Evolutionary conservation across 164 flowering plant genomes (phyloP).

Genomic region (Vitis rotundifolia): DNA sequence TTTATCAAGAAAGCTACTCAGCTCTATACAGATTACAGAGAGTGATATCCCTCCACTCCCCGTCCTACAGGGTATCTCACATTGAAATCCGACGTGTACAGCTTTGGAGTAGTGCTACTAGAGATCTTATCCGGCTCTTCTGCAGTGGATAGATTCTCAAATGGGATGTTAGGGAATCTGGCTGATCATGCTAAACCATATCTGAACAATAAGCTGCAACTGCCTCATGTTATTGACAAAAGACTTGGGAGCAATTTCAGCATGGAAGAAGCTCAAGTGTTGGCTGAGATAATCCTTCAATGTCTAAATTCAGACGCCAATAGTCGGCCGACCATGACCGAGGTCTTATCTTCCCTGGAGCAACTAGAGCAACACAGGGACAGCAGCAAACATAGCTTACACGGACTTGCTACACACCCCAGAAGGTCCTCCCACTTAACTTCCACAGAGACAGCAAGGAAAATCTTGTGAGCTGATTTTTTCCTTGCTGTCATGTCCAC

Average conservation of each 20-base stretch:
- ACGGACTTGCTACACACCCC: too few species aligned
- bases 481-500: too few species aligned
- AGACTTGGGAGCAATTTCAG: conserved; percentile 5
- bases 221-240: conserved; percentile 16
- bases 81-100: conserved; percentile 22
- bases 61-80: conserved; percentile 23
- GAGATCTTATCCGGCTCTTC: conserved; percentile 18
- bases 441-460: too few species aligned
- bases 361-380: conserved; percentile 11
- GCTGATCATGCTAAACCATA: conserved; percentile 12
- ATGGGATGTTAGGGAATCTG: conserved; percentile 13
- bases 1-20: too few species aligned
- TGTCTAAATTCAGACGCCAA: conserved; percentile 17
- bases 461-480: too few species aligned
- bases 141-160: conserved; percentile 11
- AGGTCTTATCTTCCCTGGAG: conserved; percentile 18
- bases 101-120: conserved; percentile 31
- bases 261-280: conserved; percentile 17
- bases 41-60: neutral
- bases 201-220: neutral
- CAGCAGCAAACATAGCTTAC: neutral
- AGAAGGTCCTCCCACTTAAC: too few species aligned
- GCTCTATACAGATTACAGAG: too few species aligned
- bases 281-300: conserved; percentile 18
- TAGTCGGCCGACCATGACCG: conserved; percentile 20